phyloP scores from a whole-genome alignment of 2,329 filamentous ascomycete species.

The Trichophyton simii region DNA sequence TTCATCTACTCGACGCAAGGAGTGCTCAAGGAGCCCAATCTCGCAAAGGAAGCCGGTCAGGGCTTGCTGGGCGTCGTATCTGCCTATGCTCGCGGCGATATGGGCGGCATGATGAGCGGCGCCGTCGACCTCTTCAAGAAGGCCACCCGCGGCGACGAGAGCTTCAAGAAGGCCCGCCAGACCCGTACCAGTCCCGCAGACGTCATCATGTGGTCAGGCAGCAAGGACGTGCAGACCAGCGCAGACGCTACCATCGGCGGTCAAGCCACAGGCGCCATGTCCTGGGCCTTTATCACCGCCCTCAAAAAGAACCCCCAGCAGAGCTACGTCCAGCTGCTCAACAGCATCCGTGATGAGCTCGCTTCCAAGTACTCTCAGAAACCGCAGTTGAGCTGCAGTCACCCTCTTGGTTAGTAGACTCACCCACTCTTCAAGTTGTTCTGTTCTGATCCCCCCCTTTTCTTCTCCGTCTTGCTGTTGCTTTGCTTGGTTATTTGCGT shows the following conservation, averaged over 20 bases:
- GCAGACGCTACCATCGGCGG: slow-evolving; percentile 80
- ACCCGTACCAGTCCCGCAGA: slow-evolving; percentile 92
- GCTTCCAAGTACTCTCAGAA: slow-evolving; percentile 82
- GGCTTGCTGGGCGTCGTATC: slow-evolving; percentile 55
- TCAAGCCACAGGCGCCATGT: slow-evolving; percentile 94
- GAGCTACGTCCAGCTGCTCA: slow-evolving; percentile 89
- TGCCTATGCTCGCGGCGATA: slow-evolving; percentile 71
- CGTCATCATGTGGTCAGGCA: slow-evolving; percentile 95
- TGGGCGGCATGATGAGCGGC: slow-evolving; percentile 65
- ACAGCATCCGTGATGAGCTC: slow-evolving; percentile 86
- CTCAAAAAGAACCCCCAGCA: slow-evolving; percentile 89
- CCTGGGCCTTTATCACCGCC: slow-evolving; percentile 85
- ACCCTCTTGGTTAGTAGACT: slow-evolving; percentile 66
- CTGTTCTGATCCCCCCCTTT: slow-evolving; percentile 9
- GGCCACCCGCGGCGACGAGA: slow-evolving; percentile 64
- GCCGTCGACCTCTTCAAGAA: slow-evolving; percentile 82
- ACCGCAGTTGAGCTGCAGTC: slow-evolving; percentile 89
- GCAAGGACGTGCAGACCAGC: slow-evolving; percentile 90
- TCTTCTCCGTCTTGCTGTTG: slow-evolving; percentile 1
- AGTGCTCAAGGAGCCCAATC: slow-evolving; percentile 56
- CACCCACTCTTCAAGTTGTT: not conserved
- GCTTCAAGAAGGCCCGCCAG: slow-evolving; percentile 64
- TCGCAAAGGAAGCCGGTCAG: slow-evolving; percentile 55
- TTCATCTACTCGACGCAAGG: slow-evolving; percentile 57
- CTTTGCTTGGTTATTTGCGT: no score